phyloP scores from a whole-genome alignment of 2,329 filamentous ascomycete genomes.

The Colletotrichum lindemuthianum region DNA sequence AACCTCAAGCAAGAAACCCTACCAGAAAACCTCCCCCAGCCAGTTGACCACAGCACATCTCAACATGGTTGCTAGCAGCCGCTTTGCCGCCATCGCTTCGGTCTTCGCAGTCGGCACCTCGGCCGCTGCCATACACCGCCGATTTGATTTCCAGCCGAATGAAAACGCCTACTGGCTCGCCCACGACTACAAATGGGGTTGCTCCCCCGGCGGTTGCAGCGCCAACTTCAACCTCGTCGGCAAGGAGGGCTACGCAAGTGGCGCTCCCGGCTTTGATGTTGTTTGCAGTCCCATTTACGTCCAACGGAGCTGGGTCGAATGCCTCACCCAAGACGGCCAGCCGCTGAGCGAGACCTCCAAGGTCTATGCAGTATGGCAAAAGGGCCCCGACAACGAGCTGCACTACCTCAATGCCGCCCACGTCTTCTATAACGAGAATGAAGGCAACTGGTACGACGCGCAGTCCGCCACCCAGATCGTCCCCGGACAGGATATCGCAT shows the following conservation, averaged over 20 bases:
- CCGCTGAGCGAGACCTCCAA: conserved; percentile 21
- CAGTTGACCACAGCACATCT: not conserved
- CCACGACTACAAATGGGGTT: conserved; percentile 34
- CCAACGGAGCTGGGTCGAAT: conserved; percentile 39
- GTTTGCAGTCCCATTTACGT: conserved; percentile 41
- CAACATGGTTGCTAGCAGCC: conserved; percentile 14
- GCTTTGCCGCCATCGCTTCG: not conserved
- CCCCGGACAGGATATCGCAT: not conserved
- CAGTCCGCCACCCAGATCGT: conserved; percentile 1
- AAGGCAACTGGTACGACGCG: conserved; percentile 13
- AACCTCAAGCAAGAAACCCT: no score
- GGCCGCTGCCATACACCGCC: conserved; percentile 14
- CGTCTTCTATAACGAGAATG: conserved; percentile 31
- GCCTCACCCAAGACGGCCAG: conserved; percentile 30
- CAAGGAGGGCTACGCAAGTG: conserved; percentile 37
- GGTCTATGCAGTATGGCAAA: conserved; percentile 40
- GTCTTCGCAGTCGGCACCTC: conserved; percentile 6
- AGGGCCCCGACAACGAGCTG: conserved; percentile 31
- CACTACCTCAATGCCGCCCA: conserved; percentile 39
- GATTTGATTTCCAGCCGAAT: not conserved
- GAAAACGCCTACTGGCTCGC: conserved; percentile 2
- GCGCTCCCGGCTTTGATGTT: conserved; percentile 42
- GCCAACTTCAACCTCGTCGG: conserved; percentile 39
- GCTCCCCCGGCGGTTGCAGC: conserved; percentile 41
- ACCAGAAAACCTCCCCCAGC: no score